Base-by-base conservation (phyloP, 495 filamentous ascomycete species). In the Endocarpon pusillum region DNA sequence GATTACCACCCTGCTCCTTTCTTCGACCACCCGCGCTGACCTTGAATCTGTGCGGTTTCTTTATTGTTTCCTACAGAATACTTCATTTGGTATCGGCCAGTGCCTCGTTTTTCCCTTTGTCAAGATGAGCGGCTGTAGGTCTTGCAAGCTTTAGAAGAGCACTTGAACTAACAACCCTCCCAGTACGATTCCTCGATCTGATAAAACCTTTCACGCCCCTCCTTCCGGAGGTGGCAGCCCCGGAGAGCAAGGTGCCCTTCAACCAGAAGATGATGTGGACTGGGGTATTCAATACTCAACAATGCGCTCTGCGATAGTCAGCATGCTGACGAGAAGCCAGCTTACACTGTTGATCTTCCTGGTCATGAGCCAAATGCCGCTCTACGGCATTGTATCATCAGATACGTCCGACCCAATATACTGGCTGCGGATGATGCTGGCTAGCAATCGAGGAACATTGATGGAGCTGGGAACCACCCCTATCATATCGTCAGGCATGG, bases 181-280 rank as follows among this genome's bases (percentile, higher is more conserved):
- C 62, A 94, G 87, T 96, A 64, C 91, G 89, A 53, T 99, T 99
- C 54, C 84, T 99, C 64, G 89, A 99, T 63, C 72, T 94, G 46
- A 87, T 99, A 63, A 99, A 96, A 62, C 89, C 91, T 58, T 99
- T 99, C 61, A 79, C 85, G 67, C 86, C 89, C 61, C 78, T 94
- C 70, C 79, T 99, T 55, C 89, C 89, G 55, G 89, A 99, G 76
- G 89, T 99, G 58, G 77, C 85, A 62, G 76, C 91, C 47, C 91
- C 89, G 39, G 89, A 99, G 66, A 17, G 28, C 12, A 94, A 93
- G 67, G 78, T 86, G 32, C 82, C 87, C 43, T 99, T 96, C 74
- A 87, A 91, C 67, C 87, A 96, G 64, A 87, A 91, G 66, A 62
- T 96, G 71, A 92, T 96, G 85, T 99, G 91, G 91, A 99, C 91